These are phyloP conservation scores for Heterobasidion occidentale DNA, from an alignment of 1,284 basidiomycete species.

Conservation along the genomic window DNA sequence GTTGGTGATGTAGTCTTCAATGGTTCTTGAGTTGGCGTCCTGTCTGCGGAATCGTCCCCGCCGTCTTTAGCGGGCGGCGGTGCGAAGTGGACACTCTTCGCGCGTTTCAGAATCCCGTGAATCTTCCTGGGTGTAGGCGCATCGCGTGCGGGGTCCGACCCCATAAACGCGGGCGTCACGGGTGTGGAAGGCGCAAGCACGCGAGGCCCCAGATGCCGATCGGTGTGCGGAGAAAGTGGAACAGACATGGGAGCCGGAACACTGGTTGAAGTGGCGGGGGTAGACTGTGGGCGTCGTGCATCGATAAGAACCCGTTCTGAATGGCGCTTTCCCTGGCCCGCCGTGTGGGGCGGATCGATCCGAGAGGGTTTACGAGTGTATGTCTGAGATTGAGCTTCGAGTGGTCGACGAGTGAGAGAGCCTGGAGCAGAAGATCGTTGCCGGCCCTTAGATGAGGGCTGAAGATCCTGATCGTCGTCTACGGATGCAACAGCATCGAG, in stretches of 20 bases:
- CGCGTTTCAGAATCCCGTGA: slow-evolving; percentile 26
- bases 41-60: too few relatives aligned
- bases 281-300: background rate
- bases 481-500: background rate
- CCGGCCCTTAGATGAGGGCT: background rate
- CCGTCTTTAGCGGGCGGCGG: slow-evolving; percentile 11
- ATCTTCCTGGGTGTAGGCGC: slow-evolving; percentile 17
- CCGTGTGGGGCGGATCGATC: too few relatives aligned
- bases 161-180: too few relatives aligned
- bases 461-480: background rate
- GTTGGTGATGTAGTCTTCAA: too few relatives aligned
- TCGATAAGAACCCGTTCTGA: background rate
- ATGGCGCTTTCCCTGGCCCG: background rate
- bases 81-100: slow-evolving; percentile 28
- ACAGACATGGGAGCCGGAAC: background rate
- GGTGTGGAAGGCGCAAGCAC: too few relatives aligned
- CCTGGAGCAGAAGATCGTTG: background rate
- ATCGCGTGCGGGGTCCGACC: slow-evolving; percentile 14
- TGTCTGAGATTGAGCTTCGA: background rate
- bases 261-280: slow-evolving; percentile 5
- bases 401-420: background rate
- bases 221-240: background rate
- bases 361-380: background rate
- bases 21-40: too few relatives aligned
- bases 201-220: too few relatives aligned